Evolutionary conservation across 1,139 yeast genomes (phyloP).

Genomic region (Protomyces inouyei): DNA sequence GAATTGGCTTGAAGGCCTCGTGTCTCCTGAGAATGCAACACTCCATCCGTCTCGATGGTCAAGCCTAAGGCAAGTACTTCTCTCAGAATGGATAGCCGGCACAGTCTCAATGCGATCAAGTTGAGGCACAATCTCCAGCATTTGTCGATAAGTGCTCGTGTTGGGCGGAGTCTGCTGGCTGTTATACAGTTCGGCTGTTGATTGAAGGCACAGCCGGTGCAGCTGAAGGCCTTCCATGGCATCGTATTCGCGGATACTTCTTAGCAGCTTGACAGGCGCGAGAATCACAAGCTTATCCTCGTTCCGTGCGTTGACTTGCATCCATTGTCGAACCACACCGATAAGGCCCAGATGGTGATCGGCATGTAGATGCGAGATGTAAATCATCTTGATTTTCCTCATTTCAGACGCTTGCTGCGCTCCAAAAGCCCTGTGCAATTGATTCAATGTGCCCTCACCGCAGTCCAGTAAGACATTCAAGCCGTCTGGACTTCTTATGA

Average conservation of each 20-base stretch:
- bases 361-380: constrained; percentile 88
- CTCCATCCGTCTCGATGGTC: constrained; percentile 35
- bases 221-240: constrained; percentile 51
- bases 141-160: neutral
- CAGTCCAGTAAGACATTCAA: constrained; percentile 62
- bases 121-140: constrained; percentile 7
- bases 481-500: neutral
- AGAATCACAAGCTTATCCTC: constrained; percentile 48
- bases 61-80: constrained; percentile 10
- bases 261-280: constrained; percentile 69
- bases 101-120: constrained; percentile 1
- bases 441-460: constrained; percentile 87
- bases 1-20: constrained; percentile 71
- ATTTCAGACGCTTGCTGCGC: constrained; percentile 45
- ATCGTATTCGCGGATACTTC: constrained; percentile 68
- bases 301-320: constrained; percentile 38
- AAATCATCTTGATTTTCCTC: constrained; percentile 58
- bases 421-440: constrained; percentile 61
- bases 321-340: constrained; percentile 56
- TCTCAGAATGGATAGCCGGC: constrained; percentile 18
- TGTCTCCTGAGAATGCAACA: constrained; percentile 88
- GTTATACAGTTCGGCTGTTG: neutral
- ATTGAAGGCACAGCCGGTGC: constrained; percentile 24
- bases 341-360: constrained; percentile 90
- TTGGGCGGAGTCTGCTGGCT: neutral